Base-by-base conservation (phyloP, 2,329 filamentous ascomycete genomes). In the Apiospora malaysiana region DNA sequence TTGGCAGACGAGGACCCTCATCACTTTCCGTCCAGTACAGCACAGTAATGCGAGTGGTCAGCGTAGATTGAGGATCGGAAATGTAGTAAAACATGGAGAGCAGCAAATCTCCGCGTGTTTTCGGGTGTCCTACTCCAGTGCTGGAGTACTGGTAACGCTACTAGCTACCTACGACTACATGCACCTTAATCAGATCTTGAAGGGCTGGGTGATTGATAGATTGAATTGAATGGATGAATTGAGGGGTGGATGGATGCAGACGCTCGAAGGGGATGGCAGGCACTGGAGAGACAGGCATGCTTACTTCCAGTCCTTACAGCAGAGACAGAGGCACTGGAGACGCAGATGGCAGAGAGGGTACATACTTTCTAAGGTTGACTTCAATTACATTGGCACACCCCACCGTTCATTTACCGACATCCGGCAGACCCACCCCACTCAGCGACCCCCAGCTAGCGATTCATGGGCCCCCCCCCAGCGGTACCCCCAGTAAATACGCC, bases 401-500 rank as follows among this genome's bases (percentile, higher is more conserved):
- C 56, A 63, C 56, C 56, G 56, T 63, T 63, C 56, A 63, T 63
- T 63, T 63, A 63, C 56, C 56, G 56, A 63, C 18, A 63, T 40
- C 18, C 56, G 56, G 56, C 56, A 40, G 56, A 21, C 32, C 56
- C 56, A 63, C 32, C 18, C 1, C 8, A 2, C 27, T 16, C 51
- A 37, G 16, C 27, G 25, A 27, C 16, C 51, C 27, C 32, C 51
- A 8, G 51, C 51, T 59, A 18, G 51, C 51, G 51, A 59, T 59
- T 59, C 51, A 59, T 59, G 27, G 51, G 27, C 27, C 47, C 47
- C n/a, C 49, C 14, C 25, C 42, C 10, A 12, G 5, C 5, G 5
- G 5, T 5, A 40, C 5, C 37, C 37, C 40, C 40, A 45, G 42
- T 45, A 45, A 4, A 12, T 45, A 45, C 32, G 32, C 32, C 32